phyloP scores from a whole-genome alignment of 1,139 yeast species.

The Hansenula lynferdii region DNA sequence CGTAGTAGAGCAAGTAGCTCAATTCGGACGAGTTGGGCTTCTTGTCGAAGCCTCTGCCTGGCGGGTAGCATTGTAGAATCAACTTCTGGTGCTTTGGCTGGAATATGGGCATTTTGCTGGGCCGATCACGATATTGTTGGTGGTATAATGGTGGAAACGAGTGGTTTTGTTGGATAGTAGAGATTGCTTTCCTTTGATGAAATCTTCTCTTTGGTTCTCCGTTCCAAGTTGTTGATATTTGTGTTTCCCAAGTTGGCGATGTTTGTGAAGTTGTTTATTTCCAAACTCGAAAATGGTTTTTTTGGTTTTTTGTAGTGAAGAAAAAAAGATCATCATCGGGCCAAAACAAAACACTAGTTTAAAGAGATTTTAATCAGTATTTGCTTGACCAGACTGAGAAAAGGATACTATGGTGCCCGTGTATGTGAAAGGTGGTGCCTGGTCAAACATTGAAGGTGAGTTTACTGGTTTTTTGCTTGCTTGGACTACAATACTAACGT shows the following conservation, averaged over 20 bases:
- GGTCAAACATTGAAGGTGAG: constrained; percentile 73
- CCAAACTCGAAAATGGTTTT: background rate
- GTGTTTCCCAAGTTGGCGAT: background rate
- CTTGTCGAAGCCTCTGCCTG: constrained; percentile 80
- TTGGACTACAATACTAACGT: constrained; percentile 3
- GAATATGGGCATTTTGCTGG: constrained; percentile 29
- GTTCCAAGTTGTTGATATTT: background rate
- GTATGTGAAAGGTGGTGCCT: constrained; percentile 81
- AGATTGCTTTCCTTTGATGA: background rate
- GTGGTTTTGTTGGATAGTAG: background rate
- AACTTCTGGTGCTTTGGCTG: constrained; percentile 85
- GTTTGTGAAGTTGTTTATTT: background rate
- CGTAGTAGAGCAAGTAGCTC: constrained; percentile 83
- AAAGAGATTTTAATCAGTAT: too few relatives aligned
- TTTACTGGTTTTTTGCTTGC: background rate
- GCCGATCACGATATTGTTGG: background rate
- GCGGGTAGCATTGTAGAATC: constrained; percentile 88
- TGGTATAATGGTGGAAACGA: background rate
- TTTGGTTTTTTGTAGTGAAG: too few relatives aligned
- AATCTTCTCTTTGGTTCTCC: background rate
- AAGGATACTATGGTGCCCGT: constrained; percentile 58
- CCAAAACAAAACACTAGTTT: too few relatives aligned
- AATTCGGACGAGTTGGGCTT: constrained; percentile 90
- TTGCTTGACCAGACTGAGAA: too few relatives aligned
- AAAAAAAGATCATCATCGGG: too few relatives aligned